A percentile compares a stretch with the other conserved stretches of the same genome.
Conservation (phyloP, 2,329 filamentous ascomycete species). For the Thielaviopsis euricoi region DNA sequence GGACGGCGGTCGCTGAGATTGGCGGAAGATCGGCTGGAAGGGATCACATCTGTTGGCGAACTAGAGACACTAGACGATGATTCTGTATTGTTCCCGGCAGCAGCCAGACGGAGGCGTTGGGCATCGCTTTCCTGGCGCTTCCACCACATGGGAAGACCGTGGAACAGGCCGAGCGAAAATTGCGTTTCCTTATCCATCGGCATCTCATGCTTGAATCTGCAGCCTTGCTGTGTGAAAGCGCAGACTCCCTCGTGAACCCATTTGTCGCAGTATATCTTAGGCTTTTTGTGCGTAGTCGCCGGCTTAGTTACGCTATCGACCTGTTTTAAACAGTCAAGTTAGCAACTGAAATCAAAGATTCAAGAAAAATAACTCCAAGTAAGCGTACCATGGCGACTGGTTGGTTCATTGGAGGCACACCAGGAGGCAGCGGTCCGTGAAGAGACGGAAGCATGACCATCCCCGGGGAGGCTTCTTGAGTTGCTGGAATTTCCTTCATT, state of each 20-base stretch:
- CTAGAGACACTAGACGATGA: not conserved
- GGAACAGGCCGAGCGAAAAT: slow-evolving; percentile 51
- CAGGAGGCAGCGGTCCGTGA: slow-evolving; percentile 14
- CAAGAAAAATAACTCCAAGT: not conserved
- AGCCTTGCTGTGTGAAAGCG: slow-evolving; percentile 71
- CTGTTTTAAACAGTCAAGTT: slow-evolving; percentile 4
- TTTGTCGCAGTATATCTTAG: slow-evolving; percentile 71
- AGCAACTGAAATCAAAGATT: not conserved
- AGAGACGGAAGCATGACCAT: slow-evolving; percentile 32
- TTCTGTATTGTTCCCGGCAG: not conserved
- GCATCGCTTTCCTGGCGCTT: slow-evolving; percentile 20
- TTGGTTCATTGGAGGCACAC: slow-evolving; percentile 22
- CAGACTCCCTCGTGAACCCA: slow-evolving; percentile 81
- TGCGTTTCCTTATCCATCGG: slow-evolving; percentile 51
- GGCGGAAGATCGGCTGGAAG: not conserved
- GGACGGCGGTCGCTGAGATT: not conserved
- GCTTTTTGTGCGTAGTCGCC: slow-evolving; percentile 19
- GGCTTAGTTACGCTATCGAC: not conserved
- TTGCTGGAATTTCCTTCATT: slow-evolving; percentile 26
- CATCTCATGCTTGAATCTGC: slow-evolving; percentile 85
- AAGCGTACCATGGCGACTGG: slow-evolving; percentile 24
- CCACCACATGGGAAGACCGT: slow-evolving; percentile 45
- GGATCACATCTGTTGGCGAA: not conserved
- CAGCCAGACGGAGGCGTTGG: slow-evolving; percentile 2
- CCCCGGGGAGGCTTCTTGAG: slow-evolving; percentile 22